Percentiles rank a stretch among this genome's conserved stretches.
phyloP scores from a whole-genome alignment of 1,284 basidiomycete species.

The Pascua sp. region DNA sequence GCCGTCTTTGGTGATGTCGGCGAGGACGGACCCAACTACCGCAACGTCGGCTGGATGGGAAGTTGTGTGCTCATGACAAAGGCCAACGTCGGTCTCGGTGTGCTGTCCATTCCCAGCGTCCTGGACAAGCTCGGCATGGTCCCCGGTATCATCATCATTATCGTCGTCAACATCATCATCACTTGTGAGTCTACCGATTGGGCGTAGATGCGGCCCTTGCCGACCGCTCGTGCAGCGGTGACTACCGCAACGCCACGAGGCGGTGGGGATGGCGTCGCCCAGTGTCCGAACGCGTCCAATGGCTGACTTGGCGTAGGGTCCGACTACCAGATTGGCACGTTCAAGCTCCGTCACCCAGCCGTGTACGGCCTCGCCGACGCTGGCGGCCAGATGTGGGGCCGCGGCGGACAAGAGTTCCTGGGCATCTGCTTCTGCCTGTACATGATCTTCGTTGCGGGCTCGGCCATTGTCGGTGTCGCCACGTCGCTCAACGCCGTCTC shows the following conservation, averaged over 20 bases:
- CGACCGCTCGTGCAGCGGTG: neutral
- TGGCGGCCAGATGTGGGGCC: slow-evolving; percentile 17
- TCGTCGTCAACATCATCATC: slow-evolving; percentile 32
- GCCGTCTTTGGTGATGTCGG: slow-evolving; percentile 30
- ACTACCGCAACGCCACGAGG: neutral
- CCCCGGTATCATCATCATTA: slow-evolving; percentile 34
- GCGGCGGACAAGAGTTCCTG: slow-evolving; percentile 15
- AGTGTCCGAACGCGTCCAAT: neutral
- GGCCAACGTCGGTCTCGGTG: slow-evolving; percentile 40
- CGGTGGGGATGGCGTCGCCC: neutral
- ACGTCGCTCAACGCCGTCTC: slow-evolving; percentile 49
- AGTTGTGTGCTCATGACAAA: slow-evolving; percentile 28
- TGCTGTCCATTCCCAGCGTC: slow-evolving; percentile 36
- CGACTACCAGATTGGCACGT: slow-evolving; percentile 36
- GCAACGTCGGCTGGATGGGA: slow-evolving; percentile 23
- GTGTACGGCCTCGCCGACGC: slow-evolving; percentile 35
- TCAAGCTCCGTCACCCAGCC: slow-evolving; percentile 40
- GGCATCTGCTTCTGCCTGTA: slow-evolving; percentile 17
- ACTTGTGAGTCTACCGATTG: slow-evolving; percentile 23
- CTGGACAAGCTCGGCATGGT: slow-evolving; percentile 32
- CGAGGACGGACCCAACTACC: slow-evolving; percentile 26
- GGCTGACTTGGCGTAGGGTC: slow-evolving; percentile 21
- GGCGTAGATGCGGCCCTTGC: neutral
- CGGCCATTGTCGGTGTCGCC: slow-evolving; percentile 36
- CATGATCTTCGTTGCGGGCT: slow-evolving; percentile 28